A percentile compares a stretch with the other conserved stretches of the same genome.
phyloP scores from a whole-genome alignment of 2,329 filamentous ascomycete genomes.

The Colletotrichum salicis region DNA sequence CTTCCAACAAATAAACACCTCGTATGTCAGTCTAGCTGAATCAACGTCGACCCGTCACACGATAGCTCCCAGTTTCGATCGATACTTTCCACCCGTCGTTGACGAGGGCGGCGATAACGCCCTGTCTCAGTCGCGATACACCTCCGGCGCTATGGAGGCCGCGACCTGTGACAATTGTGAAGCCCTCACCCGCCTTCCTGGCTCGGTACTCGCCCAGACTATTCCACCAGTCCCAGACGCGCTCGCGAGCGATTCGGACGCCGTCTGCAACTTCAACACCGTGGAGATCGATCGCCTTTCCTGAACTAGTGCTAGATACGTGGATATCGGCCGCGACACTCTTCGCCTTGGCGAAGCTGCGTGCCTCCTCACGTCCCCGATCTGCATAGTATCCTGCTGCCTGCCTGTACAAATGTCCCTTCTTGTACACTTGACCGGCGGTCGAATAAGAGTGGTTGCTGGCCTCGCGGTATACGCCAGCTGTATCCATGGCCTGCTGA shows the following conservation, averaged over 20 bases:
- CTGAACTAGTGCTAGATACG: conserved; percentile 74
- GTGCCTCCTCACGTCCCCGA: conserved; percentile 72
- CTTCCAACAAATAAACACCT: background rate
- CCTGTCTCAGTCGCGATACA: conserved; percentile 78
- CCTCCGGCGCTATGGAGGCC: conserved; percentile 84
- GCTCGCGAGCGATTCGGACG: conserved; percentile 77
- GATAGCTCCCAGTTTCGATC: conserved; percentile 75
- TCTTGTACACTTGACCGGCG: conserved; percentile 54
- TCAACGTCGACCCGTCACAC: conserved; percentile 70
- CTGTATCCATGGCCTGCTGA: conserved; percentile 37
- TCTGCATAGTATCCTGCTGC: conserved; percentile 82
- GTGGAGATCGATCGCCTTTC: conserved; percentile 78
- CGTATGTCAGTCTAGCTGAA: conserved; percentile 2
- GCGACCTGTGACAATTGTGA: conserved; percentile 82
- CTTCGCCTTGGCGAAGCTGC: conserved; percentile 65
- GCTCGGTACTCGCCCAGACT: conserved; percentile 72
- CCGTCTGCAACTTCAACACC: conserved; percentile 85
- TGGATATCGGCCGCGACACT: conserved; percentile 76
- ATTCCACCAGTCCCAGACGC: conserved; percentile 81
- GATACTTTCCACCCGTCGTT: conserved; percentile 87
- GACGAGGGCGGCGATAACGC: conserved; percentile 80
- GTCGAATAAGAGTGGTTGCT: conserved; percentile 47
- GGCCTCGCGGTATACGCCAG: conserved; percentile 42
- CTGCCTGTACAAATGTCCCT: conserved; percentile 75
- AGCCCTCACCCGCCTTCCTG: conserved; percentile 62